Evolutionary conservation across 345 rosid genomes (phyloP).

Genomic region (Carallia pectinifolia): DNA sequence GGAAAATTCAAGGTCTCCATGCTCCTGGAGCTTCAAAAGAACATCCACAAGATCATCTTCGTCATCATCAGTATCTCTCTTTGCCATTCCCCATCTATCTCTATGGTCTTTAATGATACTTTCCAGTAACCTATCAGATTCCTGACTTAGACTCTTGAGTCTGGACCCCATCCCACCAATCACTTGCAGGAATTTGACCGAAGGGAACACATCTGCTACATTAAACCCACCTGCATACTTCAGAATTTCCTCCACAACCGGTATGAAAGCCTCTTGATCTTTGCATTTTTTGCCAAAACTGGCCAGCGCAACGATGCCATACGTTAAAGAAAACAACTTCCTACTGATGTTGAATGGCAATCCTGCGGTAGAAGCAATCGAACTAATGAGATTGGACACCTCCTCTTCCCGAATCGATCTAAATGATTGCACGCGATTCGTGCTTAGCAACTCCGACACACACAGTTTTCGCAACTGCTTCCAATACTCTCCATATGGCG

Average conservation of each 20-base stretch:
- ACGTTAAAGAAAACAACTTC: slow-evolving; percentile 6
- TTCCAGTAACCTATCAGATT: slow-evolving; percentile 7
- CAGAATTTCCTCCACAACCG: neutral
- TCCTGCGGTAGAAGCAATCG: slow-evolving; percentile 3
- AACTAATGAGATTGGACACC: neutral
- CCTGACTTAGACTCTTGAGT: neutral
- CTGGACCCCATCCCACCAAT: neutral
- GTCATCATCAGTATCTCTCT: neutral
- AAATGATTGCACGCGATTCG: neutral
- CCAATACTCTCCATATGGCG: slow-evolving; percentile 12
- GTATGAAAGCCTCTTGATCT: slow-evolving; percentile 24
- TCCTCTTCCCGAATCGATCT: slow-evolving; percentile 8
- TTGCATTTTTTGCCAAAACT: slow-evolving; percentile 28
- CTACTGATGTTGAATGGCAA: slow-evolving; percentile 22
- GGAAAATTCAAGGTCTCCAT: slow-evolving; percentile 10
- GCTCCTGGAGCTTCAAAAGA: slow-evolving; percentile 17
- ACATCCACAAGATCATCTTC: slow-evolving; percentile 17
- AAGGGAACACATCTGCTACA: slow-evolving; percentile 23
- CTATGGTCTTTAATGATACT: slow-evolving; percentile 10
- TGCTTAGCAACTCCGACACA: slow-evolving; percentile 1
- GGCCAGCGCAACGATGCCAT: slow-evolving; percentile 20
- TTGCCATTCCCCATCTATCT: neutral
- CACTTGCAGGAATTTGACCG: neutral
- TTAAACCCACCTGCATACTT: slow-evolving; percentile 19
- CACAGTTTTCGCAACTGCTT: slow-evolving; percentile 8